Evolutionary conservation across 139 green algal genomes (phyloP).

Genomic region (Asterochloris erici): DNA sequence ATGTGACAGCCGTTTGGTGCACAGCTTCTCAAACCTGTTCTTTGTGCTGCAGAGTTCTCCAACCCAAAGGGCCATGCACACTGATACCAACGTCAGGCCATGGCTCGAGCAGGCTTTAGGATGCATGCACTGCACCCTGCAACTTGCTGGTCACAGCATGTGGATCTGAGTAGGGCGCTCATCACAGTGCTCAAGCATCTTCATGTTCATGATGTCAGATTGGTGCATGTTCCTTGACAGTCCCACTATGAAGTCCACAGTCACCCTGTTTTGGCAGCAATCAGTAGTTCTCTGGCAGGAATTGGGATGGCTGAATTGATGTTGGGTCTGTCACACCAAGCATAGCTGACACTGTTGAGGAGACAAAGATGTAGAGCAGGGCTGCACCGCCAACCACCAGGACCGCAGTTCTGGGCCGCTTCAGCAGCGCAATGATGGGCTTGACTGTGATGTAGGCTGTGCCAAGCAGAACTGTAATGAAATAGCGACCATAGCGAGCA

Average conservation of each 20-base stretch:
- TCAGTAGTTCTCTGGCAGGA: constrained; percentile 14
- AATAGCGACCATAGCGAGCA: constrained; percentile 76
- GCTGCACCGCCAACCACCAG: constrained; percentile 42
- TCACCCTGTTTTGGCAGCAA: neutral
- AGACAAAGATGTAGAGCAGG: constrained; percentile 38
- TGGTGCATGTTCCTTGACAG: neutral
- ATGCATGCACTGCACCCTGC: too few species aligned
- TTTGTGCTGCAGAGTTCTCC: too few species aligned
- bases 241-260: neutral
- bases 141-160: too few species aligned
- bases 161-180: too few species aligned
- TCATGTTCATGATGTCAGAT: too few species aligned
- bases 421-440: constrained; percentile 65
- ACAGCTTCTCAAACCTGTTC: too few species aligned
- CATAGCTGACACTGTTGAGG: constrained; percentile 64
- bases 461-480: constrained; percentile 86
- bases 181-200: too few species aligned
- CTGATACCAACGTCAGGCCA: too few species aligned
- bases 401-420: constrained; percentile 59
- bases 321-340: constrained; percentile 57
- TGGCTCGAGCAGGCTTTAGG: too few species aligned
- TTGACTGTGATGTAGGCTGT: constrained; percentile 82
- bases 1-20: too few species aligned
- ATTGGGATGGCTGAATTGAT: constrained; percentile 33
- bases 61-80: too few species aligned